These are phyloP conservation scores for Pyrus communis DNA, from an alignment of 306 rosid genomes.

Conservation along the genomic window DNA sequence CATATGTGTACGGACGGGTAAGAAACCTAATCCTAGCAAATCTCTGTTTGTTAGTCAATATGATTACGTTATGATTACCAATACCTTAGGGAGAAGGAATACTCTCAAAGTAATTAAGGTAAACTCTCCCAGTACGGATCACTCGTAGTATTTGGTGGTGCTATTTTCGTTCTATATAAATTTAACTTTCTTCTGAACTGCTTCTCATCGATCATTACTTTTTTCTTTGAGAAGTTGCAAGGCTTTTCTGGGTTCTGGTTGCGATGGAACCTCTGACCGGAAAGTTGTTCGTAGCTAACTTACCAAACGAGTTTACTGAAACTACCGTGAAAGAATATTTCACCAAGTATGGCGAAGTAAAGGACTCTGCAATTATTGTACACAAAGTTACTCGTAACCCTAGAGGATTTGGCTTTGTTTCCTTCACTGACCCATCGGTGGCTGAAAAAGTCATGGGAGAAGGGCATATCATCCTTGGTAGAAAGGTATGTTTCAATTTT, in stretches of 20 bases:
- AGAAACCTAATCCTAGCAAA: too few species aligned
- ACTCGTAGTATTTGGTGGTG: neutral
- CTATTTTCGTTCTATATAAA: neutral
- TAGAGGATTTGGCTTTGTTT: neutral
- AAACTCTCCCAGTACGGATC: too few species aligned
- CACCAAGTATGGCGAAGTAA: neutral
- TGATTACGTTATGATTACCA: too few species aligned
- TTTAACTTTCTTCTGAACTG: neutral
- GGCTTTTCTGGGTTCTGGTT: neutral
- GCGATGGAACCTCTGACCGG: neutral
- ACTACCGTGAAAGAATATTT: neutral
- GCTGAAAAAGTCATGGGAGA: neutral
- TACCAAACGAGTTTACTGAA: neutral
- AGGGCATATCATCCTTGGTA: neutral
- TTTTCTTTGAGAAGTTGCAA: neutral
- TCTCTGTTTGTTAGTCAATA: too few species aligned
- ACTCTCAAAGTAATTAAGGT: too few species aligned
- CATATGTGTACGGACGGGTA: too few species aligned
- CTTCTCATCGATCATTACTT: neutral
- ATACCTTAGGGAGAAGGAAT: too few species aligned
- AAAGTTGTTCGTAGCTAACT: neutral
- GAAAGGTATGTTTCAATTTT: neutral
- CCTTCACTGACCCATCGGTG: neutral
- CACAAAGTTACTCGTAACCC: neutral
- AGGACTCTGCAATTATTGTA: neutral